These are phyloP conservation scores for Claviceps sorghi DNA, from an alignment of 2,329 filamentous ascomycete species.

Conservation along the genomic window DNA sequence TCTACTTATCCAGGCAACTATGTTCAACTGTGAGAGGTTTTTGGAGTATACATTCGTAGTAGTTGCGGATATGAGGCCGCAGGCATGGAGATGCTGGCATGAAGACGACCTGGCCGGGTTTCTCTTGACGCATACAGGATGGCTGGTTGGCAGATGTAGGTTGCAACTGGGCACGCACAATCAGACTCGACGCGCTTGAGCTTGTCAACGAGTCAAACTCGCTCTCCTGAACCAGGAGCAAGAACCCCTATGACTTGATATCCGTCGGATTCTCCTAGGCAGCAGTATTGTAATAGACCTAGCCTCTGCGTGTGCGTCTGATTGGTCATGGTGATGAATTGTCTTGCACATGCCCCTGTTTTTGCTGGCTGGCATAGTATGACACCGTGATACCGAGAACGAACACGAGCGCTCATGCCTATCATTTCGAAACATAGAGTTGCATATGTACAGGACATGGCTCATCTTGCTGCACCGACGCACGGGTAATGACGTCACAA, in stretches of 20 bases:
- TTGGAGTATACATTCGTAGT: neutral
- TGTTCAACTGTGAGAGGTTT: slow-evolving; percentile 3
- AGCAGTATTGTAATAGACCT: neutral
- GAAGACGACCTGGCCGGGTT: neutral
- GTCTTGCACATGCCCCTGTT: too few species aligned
- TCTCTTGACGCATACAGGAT: neutral
- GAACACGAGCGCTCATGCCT: neutral
- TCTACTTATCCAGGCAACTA: slow-evolving; percentile 5
- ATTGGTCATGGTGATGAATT: neutral
- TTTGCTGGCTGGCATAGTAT: neutral
- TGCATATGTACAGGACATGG: too few species aligned
- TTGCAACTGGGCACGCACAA: neutral
- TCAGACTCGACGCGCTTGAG: neutral
- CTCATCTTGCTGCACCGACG: neutral
- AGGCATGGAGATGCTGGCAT: too few species aligned
- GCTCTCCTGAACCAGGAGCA: neutral
- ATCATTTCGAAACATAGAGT: too few species aligned
- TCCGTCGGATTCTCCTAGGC: neutral
- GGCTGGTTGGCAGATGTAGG: neutral
- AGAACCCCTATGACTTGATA: neutral
- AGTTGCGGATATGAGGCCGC: too few species aligned
- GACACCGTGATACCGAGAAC: neutral
- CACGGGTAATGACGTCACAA: slow-evolving; percentile 4
- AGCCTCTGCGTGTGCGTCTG: neutral
- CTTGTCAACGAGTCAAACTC: neutral